Evolutionary conservation across 2,329 filamentous ascomycete species (phyloP).

Genomic region (Neopestalotiopsis sp.): DNA sequence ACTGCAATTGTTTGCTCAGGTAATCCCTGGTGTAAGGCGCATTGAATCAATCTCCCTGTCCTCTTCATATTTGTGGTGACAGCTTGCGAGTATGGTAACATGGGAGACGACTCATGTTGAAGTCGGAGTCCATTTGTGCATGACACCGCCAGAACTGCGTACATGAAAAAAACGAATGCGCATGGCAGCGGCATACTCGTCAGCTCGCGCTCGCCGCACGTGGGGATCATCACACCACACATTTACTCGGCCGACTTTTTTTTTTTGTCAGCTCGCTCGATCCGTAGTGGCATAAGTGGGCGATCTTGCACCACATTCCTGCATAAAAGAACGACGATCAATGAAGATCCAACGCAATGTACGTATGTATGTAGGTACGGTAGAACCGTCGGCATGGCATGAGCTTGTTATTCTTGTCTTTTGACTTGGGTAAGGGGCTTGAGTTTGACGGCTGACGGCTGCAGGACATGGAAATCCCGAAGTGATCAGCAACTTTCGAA

Average conservation of each 20-base stretch:
- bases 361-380: no score
- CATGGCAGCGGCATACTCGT: not conserved
- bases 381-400: not conserved
- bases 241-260: not conserved
- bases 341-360: not conserved
- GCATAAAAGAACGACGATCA: not conserved
- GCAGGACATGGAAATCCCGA: not conserved
- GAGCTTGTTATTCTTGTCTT: not conserved
- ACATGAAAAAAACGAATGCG: not conserved
- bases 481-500: not conserved
- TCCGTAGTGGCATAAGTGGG: not conserved
- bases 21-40: not conserved
- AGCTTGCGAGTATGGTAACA: not conserved
- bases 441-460: not conserved
- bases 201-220: not conserved
- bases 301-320: not conserved
- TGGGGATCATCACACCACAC: not conserved
- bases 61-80: not conserved
- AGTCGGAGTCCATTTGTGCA: not conserved
- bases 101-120: not conserved
- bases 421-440: not conserved
- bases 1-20: not conserved
- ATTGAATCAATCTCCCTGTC: not conserved
- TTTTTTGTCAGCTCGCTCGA: not conserved
- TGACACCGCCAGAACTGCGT: not conserved